Evolutionary conservation across 345 rosid species (phyloP).

Genomic region (Populus nigra): DNA sequence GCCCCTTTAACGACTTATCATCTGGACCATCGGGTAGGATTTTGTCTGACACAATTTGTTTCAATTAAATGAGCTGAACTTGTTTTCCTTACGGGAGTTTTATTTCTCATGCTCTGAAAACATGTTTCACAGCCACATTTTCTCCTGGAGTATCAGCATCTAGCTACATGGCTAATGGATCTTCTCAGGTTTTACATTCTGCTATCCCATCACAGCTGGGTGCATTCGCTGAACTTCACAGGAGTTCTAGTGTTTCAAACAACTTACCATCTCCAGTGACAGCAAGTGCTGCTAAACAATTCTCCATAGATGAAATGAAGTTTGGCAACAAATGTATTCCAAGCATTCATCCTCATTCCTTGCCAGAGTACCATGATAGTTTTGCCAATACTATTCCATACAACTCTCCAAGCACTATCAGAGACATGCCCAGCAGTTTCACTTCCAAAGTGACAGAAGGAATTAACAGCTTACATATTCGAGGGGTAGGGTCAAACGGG

Average conservation of each 20-base stretch:
- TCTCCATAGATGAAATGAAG: conserved; percentile 53
- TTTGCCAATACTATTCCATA: conserved; percentile 56
- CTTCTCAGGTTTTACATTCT: conserved; percentile 12
- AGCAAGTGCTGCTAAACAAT: conserved; percentile 53
- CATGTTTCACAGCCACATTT: conserved; percentile 36
- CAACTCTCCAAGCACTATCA: conserved; percentile 42
- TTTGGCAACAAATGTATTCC: conserved; percentile 49
- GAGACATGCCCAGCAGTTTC: conserved; percentile 33
- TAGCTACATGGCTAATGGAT: conserved; percentile 17
- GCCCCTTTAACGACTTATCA: conserved; percentile 43
- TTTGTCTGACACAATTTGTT: conserved; percentile 9
- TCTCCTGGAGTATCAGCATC: conserved; percentile 27
- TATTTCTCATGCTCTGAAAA: conserved; percentile 18
- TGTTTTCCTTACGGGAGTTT: conserved; percentile 4
- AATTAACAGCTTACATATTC: conserved; percentile 49
- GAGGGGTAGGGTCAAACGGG: conserved; percentile 46
- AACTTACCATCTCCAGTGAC: conserved; percentile 63
- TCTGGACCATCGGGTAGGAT: conserved; percentile 51
- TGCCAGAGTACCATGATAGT: conserved; percentile 68
- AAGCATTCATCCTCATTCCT: conserved; percentile 72
- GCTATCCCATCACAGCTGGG: conserved; percentile 21
- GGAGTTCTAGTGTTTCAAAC: conserved; percentile 59
- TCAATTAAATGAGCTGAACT: conserved; percentile 8
- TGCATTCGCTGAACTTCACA: conserved; percentile 19
- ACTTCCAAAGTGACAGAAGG: conserved; percentile 41